Evolutionary conservation across 805 yeast genomes (phyloP).

Genomic region (Saccharomycopsis fodiens): DNA sequence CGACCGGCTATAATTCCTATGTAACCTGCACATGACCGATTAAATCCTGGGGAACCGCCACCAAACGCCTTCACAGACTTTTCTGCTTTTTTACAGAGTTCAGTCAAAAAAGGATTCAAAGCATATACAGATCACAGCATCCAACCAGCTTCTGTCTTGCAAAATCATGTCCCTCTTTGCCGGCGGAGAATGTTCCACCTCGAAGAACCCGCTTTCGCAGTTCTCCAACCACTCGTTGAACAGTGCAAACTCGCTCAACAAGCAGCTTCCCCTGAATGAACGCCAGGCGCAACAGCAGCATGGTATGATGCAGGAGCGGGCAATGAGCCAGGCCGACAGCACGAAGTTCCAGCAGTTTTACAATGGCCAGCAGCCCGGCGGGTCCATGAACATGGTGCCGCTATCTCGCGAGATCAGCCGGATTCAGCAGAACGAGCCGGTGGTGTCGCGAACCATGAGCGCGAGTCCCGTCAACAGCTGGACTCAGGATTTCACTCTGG

Average conservation of each 20-base stretch:
- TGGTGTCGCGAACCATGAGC: background rate
- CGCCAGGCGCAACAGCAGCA: background rate
- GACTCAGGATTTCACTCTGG: conserved; percentile 20
- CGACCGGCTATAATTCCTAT: no score
- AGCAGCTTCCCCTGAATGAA: conserved; percentile 19
- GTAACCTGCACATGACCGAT: no score
- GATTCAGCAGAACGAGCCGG: conserved; percentile 8
- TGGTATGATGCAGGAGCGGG: conserved; percentile 20
- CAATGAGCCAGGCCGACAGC: conserved; percentile 27
- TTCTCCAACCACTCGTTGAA: conserved; percentile 14
- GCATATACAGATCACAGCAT: no score
- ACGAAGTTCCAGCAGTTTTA: conserved; percentile 25
- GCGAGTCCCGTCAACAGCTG: conserved; percentile 9
- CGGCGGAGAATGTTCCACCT: conserved; percentile 18
- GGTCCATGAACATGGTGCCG: conserved; percentile 25
- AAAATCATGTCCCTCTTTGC: conserved; percentile 15
- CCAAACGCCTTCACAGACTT: no score
- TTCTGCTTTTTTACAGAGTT: no score
- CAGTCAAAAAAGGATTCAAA: no score
- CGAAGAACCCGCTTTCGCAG: conserved; percentile 18
- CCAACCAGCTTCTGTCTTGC: no score
- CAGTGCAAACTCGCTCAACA: conserved; percentile 12
- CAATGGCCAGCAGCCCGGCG: conserved; percentile 8
- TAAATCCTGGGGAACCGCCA: no score
- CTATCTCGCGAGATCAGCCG: conserved; percentile 25